A percentile compares a stretch with the other conserved stretches of the same genome.
Evolutionary conservation across 345 rosid genomes (phyloP).

Genomic region (Gossypioides kirkii): DNA sequence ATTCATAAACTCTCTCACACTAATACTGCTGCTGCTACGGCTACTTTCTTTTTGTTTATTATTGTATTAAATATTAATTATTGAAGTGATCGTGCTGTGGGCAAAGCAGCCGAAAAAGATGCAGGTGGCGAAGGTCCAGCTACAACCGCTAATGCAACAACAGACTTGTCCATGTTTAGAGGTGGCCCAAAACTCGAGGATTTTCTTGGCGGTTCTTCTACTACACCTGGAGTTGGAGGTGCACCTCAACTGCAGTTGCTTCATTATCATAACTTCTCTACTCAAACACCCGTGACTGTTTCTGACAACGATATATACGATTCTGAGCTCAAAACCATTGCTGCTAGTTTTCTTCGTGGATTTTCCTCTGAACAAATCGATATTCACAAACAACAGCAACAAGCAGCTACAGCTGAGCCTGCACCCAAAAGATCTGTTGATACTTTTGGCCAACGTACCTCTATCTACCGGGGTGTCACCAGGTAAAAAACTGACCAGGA

Average conservation of each 20-base stretch:
- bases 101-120: constrained; percentile 26
- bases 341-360: constrained; percentile 70
- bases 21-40: background rate
- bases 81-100: constrained; percentile 15
- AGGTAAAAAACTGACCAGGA: constrained; percentile 33
- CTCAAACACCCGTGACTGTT: constrained; percentile 26
- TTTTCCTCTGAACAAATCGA: constrained; percentile 29
- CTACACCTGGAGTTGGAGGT: constrained; percentile 10
- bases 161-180: constrained; percentile 45
- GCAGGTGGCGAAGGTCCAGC: constrained; percentile 21
- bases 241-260: constrained; percentile 9
- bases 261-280: constrained; percentile 25
- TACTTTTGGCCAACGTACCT: constrained; percentile 86
- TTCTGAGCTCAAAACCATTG: constrained; percentile 70
- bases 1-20: background rate
- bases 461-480: constrained; percentile 86
- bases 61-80: background rate
- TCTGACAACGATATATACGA: constrained; percentile 39
- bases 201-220: constrained; percentile 53
- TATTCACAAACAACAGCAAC: constrained; percentile 24
- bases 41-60: background rate
- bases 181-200: constrained; percentile 68
- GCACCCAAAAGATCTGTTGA: constrained; percentile 53
- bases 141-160: constrained; percentile 24
- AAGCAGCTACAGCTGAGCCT: constrained; percentile 23